A percentile compares a stretch with the other conserved stretches of the same genome.
Evolutionary conservation across 2,329 filamentous ascomycete genomes (phyloP).

Genomic region (Cladophialophora psammophila): DNA sequence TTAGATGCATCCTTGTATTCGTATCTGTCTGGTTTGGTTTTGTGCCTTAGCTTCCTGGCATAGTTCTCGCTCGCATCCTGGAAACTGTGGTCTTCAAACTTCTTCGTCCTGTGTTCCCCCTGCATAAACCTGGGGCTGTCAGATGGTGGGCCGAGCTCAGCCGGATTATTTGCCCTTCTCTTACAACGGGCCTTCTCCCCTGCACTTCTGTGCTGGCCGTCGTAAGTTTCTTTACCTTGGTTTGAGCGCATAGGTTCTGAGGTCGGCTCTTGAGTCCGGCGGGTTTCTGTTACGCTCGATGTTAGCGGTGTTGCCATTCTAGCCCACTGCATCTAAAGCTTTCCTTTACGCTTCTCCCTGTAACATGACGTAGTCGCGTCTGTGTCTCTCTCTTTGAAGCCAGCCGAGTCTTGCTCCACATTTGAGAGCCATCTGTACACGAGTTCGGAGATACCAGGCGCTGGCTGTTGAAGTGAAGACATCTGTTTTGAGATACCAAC

Average conservation of each 20-base stretch:
- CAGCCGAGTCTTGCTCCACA: background rate
- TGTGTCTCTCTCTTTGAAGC: background rate
- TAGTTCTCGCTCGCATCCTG: conserved; percentile 34
- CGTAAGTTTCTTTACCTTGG: background rate
- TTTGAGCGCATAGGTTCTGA: background rate
- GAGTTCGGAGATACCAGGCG: background rate
- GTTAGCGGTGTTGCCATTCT: background rate
- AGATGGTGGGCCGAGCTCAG: background rate
- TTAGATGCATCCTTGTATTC: conserved; percentile 30
- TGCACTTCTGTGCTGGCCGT: background rate
- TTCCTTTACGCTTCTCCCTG: background rate
- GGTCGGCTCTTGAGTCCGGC: background rate
- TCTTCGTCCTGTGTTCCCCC: background rate
- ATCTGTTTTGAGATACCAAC: background rate
- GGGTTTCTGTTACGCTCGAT: background rate
- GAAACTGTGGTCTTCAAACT: background rate
- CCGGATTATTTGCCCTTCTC: background rate
- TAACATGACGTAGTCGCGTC: background rate
- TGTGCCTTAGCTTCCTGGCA: conserved; percentile 35
- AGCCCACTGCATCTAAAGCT: background rate
- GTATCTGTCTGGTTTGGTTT: conserved; percentile 38
- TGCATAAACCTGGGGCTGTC: background rate
- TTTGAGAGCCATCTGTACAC: conserved; percentile 9
- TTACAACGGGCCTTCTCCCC: background rate
- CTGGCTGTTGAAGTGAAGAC: background rate